These are phyloP conservation scores for Bruguiera gymnorhiza DNA, from an alignment of 345 rosid genomes.

Conservation along the genomic window DNA sequence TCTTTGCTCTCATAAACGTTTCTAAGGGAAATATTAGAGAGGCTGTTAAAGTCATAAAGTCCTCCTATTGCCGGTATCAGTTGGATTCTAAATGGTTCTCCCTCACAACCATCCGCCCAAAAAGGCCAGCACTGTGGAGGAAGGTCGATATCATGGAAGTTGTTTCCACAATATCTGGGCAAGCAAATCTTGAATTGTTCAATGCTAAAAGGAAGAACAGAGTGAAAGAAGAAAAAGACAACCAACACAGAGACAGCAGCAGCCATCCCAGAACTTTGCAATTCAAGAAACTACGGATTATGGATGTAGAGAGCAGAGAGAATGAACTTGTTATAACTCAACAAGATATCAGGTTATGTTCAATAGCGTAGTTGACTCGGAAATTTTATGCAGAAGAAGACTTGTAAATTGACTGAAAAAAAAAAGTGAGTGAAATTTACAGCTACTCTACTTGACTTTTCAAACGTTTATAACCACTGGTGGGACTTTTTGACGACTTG, in stretches of 20 bases:
- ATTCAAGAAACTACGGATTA: not conserved
- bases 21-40: constrained; percentile 29
- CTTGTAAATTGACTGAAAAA: not conserved
- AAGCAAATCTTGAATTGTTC: constrained; percentile 4
- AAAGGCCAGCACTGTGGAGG: constrained; percentile 26
- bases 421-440: no score
- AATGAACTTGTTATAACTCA: not conserved
- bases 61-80: constrained; percentile 12
- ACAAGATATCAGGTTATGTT: not conserved
- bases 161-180: constrained; percentile 23
- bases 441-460: no score
- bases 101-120: constrained; percentile 14
- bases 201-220: not conserved
- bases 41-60: constrained; percentile 21
- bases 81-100: constrained; percentile 11
- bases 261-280: constrained; percentile 1
- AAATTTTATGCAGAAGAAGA: constrained; percentile 18
- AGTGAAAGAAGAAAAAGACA: constrained; percentile 8
- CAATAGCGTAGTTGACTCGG: constrained; percentile 7
- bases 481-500: no score
- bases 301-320: not conserved
- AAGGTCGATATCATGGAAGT: not conserved
- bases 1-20: constrained; percentile 10
- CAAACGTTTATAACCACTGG: no score
- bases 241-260: not conserved